These are phyloP conservation scores for Sarcodon sp. DNA, from an alignment of 768 basidiomycete species.

Conservation along the genomic window DNA sequence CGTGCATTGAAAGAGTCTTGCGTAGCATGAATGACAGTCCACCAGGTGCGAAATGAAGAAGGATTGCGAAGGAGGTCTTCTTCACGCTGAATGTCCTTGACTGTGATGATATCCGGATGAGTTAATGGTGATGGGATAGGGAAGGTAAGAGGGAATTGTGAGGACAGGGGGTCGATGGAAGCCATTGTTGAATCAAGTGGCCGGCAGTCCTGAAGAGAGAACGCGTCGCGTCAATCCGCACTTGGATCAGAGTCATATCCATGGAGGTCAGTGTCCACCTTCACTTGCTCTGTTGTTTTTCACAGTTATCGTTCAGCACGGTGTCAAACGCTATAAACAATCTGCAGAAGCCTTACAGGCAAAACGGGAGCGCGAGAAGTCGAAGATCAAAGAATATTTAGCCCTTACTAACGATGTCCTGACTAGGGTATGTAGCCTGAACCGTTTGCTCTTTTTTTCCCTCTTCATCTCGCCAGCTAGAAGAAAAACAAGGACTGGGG, in stretches of 20 bases:
- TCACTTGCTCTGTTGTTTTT: not conserved
- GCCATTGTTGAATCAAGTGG: slow-evolving; percentile 36
- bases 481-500: slow-evolving; percentile 60
- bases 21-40: slow-evolving; percentile 55
- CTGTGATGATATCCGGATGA: slow-evolving; percentile 60
- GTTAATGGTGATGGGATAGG: slow-evolving; percentile 76
- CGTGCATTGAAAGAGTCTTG: not conserved
- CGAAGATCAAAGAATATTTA: slow-evolving; percentile 69
- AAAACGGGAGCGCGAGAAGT: slow-evolving; percentile 53
- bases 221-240: not conserved
- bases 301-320: slow-evolving; percentile 35
- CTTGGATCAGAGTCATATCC: not conserved
- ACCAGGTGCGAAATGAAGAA: slow-evolving; percentile 87
- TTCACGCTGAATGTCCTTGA: slow-evolving; percentile 75
- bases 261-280: not conserved
- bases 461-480: slow-evolving; percentile 24
- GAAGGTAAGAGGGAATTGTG: slow-evolving; percentile 71
- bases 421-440: slow-evolving; percentile 31
- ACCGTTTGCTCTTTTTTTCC: slow-evolving; percentile 4
- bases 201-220: slow-evolving; percentile 27
- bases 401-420: slow-evolving; percentile 52
- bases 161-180: slow-evolving; percentile 37
- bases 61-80: slow-evolving; percentile 92
- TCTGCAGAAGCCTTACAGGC: slow-evolving; percentile 50
- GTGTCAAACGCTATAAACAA: slow-evolving; percentile 50